Percentiles rank a stretch among this genome's conserved stretches.
These are phyloP conservation scores for Stagonosporopsis chrysanthemi DNA, from an alignment of 2,329 filamentous ascomycete genomes.

Conservation along the genomic window DNA sequence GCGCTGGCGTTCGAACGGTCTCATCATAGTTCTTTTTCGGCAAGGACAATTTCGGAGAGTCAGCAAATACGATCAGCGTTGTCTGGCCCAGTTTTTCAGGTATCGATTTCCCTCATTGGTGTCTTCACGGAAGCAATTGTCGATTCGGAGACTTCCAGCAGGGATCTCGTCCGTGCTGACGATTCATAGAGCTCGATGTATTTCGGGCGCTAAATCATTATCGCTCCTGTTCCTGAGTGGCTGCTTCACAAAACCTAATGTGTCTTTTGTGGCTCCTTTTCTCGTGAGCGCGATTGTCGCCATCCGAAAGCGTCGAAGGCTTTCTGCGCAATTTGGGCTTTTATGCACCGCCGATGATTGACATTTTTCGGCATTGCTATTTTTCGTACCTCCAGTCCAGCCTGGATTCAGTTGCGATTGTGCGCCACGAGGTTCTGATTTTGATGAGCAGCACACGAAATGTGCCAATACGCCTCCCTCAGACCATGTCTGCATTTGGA, in stretches of 20 bases:
- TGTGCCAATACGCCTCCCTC: constrained; percentile 39
- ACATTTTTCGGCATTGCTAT: constrained; percentile 37
- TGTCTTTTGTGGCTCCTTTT: constrained; percentile 42
- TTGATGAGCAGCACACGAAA: constrained; percentile 42
- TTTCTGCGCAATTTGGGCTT: constrained; percentile 35
- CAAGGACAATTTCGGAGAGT: constrained; percentile 48
- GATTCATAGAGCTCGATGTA: constrained; percentile 42
- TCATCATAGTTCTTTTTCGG: constrained; percentile 42
- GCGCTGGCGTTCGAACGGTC: constrained; percentile 39
- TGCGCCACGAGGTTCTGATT: constrained; percentile 42
- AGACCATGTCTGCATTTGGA: constrained; percentile 36
- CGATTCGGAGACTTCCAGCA: constrained; percentile 46
- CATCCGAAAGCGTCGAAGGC: constrained; percentile 48
- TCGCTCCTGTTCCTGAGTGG: constrained; percentile 43
- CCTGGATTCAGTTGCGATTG: constrained; percentile 20
- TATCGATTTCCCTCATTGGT: constrained; percentile 41
- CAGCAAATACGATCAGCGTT: constrained; percentile 50
- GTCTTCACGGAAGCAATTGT: constrained; percentile 37
- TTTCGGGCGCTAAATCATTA: constrained; percentile 48
- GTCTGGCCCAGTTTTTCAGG: constrained; percentile 39
- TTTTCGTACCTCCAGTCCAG: constrained; percentile 44
- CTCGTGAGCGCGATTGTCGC: constrained; percentile 40
- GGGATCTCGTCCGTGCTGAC: constrained; percentile 37
- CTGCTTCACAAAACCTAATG: constrained; percentile 45
- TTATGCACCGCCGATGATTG: constrained; percentile 44